Evolutionary conservation across 176 grass and related monocot species (phyloP).

Genomic region (Typha latifolia): DNA sequence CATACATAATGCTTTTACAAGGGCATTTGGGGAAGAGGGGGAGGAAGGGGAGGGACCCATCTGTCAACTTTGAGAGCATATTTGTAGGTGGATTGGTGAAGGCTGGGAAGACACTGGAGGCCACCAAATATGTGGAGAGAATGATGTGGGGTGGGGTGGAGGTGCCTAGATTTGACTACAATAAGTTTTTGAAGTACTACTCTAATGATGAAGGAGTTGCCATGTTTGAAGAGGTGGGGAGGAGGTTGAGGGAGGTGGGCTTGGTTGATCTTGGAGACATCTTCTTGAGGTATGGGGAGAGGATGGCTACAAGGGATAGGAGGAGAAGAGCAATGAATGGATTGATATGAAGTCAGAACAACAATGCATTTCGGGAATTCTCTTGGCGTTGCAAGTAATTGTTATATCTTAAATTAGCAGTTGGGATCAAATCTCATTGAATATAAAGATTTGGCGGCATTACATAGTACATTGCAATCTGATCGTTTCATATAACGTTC

Average conservation of each 20-base stretch:
- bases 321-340: slow-evolving; percentile 56
- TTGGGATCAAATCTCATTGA: too few relatives aligned
- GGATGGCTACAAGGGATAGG: slow-evolving; percentile 77
- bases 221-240: slow-evolving; percentile 69
- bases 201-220: slow-evolving; percentile 50
- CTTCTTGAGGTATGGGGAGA: slow-evolving; percentile 60
- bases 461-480: too few relatives aligned
- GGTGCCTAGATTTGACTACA: slow-evolving; percentile 76
- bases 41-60: slow-evolving; percentile 48
- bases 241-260: slow-evolving; percentile 42
- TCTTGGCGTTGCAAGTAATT: too few relatives aligned
- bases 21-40: slow-evolving; percentile 76
- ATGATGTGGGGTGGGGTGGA: slow-evolving; percentile 54
- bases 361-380: too few relatives aligned
- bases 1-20: slow-evolving; percentile 85
- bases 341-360: slow-evolving; percentile 1
- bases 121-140: slow-evolving; percentile 77
- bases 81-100: slow-evolving; percentile 84
- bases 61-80: slow-evolving; percentile 80
- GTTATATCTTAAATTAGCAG: too few relatives aligned
- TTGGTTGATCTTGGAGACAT: slow-evolving; percentile 59
- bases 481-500: too few relatives aligned
- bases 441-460: too few relatives aligned
- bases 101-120: slow-evolving; percentile 55
- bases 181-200: slow-evolving; percentile 69